Base-by-base conservation (phyloP, 1,284 basidiomycete genomes). In the Ustilago tritici region DNA sequence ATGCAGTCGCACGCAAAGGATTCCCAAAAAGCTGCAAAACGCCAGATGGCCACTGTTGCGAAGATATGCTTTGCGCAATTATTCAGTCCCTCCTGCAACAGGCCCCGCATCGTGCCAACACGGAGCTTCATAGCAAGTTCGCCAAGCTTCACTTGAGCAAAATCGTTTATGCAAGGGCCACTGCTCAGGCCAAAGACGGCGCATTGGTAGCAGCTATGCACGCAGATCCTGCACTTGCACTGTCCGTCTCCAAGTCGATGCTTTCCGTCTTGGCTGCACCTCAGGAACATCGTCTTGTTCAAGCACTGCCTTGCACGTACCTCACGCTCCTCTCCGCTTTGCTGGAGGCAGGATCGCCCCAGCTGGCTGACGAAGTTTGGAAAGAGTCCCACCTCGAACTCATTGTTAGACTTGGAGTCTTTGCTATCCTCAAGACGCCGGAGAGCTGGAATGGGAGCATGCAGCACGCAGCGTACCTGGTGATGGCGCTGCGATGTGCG, bases 161-260 rank as follows among this genome's bases (percentile, higher is more conserved):
- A 17, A 47, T 72, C 0, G 52, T 58, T 43, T 28, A 56, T 12
- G 14, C 49, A 2, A 36, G 17, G 11, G 34, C 10, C 36, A 38
- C 17, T 8, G 23, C 56, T 19, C 36, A 57, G 5, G 58, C 65
- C 4, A 50, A 65, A 41, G 70, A 73, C 46, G 70, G 61, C 17
- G 70, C 70, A 31, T 32, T 73, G 36, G 70, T 68, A 23, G 70
- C 62, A 31, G 70, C 70, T 2, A 57, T 73, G n/a, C 58, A 68
- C 8, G 58, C 58, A 3, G 55, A 61, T 17, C 58, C 70, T 2
- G 41, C 35, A 19, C 61, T 67, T 4, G 65, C 70, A 1, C 4
- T n/a, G 17, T 61, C 65, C 19, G 57, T 65, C 4, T 50, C 58
- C 14, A 23, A 38, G 11, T 52, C 57, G 9, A 10, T 68, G 4